A percentile compares a stretch with the other conserved stretches of the same genome.
phyloP scores from a whole-genome alignment of 257 asterid genomes.

The Solanum peruvianum region DNA sequence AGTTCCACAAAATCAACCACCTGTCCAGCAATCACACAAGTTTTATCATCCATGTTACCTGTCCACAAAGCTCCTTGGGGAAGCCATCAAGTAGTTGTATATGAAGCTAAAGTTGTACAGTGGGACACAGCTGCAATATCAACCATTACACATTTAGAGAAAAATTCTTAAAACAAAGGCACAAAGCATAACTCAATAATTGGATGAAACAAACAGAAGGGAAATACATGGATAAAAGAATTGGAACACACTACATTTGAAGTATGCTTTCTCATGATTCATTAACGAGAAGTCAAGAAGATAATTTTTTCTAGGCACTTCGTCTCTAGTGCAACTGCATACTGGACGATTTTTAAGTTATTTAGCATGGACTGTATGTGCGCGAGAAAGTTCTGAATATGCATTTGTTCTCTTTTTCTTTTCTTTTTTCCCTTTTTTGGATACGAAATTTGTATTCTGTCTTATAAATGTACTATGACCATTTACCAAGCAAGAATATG shows the following conservation, averaged over 20 bases:
- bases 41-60: slow-evolving; percentile 32
- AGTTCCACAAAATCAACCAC: background rate
- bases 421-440: background rate
- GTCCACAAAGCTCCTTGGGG: slow-evolving; percentile 96
- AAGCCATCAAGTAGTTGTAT: slow-evolving; percentile 62
- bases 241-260: background rate
- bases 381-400: background rate
- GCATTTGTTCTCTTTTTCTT: background rate
- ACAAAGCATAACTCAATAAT: background rate
- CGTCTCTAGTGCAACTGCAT: background rate
- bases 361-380: background rate
- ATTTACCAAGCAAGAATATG: background rate
- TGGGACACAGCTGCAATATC: slow-evolving; percentile 76
- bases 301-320: background rate
- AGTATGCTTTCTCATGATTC: background rate
- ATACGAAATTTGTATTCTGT: background rate
- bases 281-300: background rate
- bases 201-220: background rate
- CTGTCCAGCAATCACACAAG: background rate
- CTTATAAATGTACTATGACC: background rate
- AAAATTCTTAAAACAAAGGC: background rate
- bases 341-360: background rate
- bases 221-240: background rate
- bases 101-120: slow-evolving; percentile 86
- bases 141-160: slow-evolving; percentile 16